Conservation (phyloP, 2,329 filamentous ascomycete species). For the Cladosporium sp. region DNA sequence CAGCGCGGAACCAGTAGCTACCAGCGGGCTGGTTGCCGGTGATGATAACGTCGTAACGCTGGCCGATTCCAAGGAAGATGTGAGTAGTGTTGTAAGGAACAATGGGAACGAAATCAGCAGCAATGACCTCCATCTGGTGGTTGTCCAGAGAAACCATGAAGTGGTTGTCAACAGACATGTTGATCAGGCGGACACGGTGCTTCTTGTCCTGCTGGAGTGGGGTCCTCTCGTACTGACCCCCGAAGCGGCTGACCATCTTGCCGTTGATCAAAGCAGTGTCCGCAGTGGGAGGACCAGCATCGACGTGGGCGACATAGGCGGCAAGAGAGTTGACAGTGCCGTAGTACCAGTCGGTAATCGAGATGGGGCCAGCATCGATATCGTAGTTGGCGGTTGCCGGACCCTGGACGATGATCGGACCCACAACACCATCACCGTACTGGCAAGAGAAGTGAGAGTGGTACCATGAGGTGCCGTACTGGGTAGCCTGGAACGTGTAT, state of each 20-base stretch:
- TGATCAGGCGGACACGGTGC: conserved; percentile 48
- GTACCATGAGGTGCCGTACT: conserved; percentile 50
- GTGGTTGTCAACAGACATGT: conserved; percentile 47
- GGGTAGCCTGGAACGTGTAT: conserved; percentile 59
- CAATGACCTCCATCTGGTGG: conserved; percentile 39
- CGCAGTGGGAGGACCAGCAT: conserved; percentile 45
- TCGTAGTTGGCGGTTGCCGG: conserved; percentile 63
- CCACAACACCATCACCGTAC: conserved; percentile 60
- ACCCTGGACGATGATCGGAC: conserved; percentile 62
- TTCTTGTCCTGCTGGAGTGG: conserved; percentile 41
- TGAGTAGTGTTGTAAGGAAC: conserved; percentile 34
- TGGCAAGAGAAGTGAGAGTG: conserved; percentile 60
- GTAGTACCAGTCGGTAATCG: conserved; percentile 61
- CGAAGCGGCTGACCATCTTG: conserved; percentile 38
- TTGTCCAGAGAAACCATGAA: conserved; percentile 43
- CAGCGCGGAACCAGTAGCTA: conserved; percentile 41
- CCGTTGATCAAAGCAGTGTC: conserved; percentile 51
- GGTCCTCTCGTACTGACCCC: conserved; percentile 34
- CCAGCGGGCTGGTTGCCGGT: conserved; percentile 36
- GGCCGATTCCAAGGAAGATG: conserved; percentile 41
- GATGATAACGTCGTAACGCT: conserved; percentile 46
- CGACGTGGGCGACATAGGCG: conserved; percentile 34
- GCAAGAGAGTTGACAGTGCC: conserved; percentile 29
- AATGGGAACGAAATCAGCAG: conserved; percentile 34
- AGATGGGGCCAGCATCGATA: conserved; percentile 60